These are phyloP conservation scores for Apostasia shenzhenica DNA, from an alignment of 106 monocot genomes.

Conservation along the genomic window DNA sequence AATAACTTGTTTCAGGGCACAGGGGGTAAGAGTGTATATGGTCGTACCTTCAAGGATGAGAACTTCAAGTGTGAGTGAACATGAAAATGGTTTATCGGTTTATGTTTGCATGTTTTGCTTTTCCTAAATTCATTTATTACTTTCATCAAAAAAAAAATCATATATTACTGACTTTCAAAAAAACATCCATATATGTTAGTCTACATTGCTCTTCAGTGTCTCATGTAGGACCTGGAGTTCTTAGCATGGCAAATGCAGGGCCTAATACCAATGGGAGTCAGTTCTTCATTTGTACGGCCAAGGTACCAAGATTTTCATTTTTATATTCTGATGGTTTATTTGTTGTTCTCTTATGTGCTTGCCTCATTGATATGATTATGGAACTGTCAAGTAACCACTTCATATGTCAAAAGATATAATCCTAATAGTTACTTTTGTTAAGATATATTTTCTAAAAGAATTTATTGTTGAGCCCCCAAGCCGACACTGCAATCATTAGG, in stretches of 20 bases:
- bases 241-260: constrained; percentile 99
- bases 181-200: background rate
- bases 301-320: constrained; percentile 31
- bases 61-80: constrained; percentile 68
- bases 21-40: constrained; percentile 95
- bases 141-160: no score
- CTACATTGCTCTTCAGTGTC: constrained; percentile 30
- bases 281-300: constrained; percentile 97
- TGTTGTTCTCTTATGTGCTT: no score
- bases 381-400: no score
- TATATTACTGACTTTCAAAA: no score
- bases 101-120: background rate
- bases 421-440: no score
- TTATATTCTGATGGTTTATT: background rate
- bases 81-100: background rate
- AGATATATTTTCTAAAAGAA: no score
- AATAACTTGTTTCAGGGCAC: constrained; percentile 52
- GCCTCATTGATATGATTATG: no score
- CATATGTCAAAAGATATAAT: no score
- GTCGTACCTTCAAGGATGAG: constrained; percentile 91
- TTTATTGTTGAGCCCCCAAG: no score
- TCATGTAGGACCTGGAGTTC: constrained; percentile 76
- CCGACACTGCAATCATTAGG: no score
- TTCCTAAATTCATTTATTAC: background rate
- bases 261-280: constrained; percentile 97